phyloP scores from a whole-genome alignment of 768 basidiomycete genomes.

The Serpula lacrymans region DNA sequence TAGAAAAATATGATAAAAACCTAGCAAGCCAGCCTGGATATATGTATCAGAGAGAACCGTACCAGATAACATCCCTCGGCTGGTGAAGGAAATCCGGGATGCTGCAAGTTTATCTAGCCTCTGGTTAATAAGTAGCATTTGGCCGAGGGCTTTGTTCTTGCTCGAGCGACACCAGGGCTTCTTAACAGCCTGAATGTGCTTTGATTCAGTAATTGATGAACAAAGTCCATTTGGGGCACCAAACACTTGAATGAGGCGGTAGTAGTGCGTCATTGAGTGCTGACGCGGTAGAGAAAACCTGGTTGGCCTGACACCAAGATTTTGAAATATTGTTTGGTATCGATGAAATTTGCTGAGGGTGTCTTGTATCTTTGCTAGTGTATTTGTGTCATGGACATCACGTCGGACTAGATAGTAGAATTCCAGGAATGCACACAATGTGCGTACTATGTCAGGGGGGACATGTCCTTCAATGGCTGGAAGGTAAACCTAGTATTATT shows the following conservation, averaged over 20 bases:
- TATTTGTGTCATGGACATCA: slow-evolving; percentile 14
- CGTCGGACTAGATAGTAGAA: slow-evolving; percentile 27
- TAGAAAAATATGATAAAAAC: too few species aligned
- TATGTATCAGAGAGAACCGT: too few species aligned
- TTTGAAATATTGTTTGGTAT: slow-evolving; percentile 10
- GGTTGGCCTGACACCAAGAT: slow-evolving; percentile 4
- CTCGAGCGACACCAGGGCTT: slow-evolving; percentile 15
- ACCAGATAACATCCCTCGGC: not conserved
- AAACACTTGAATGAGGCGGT: slow-evolving; percentile 9
- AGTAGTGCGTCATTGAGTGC: slow-evolving; percentile 18
- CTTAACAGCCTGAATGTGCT: slow-evolving; percentile 14
- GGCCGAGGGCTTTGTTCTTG: slow-evolving; percentile 1
- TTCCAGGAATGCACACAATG: slow-evolving; percentile 18
- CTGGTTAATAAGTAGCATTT: slow-evolving; percentile 7
- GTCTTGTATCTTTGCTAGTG: slow-evolving; percentile 10
- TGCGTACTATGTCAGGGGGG: slow-evolving; percentile 13
- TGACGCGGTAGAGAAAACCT: slow-evolving; percentile 14
- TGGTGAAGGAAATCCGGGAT: not conserved
- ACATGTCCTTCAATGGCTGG: slow-evolving; percentile 20
- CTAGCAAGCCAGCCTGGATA: too few species aligned
- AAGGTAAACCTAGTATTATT: slow-evolving; percentile 19
- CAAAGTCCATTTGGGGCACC: slow-evolving; percentile 19
- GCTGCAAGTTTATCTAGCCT: slow-evolving; percentile 6
- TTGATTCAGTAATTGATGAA: slow-evolving; percentile 21
- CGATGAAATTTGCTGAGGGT: slow-evolving; percentile 9